phyloP scores from a whole-genome alignment of 805 yeast genomes.

The Cyberlindnera subsufficiens region DNA sequence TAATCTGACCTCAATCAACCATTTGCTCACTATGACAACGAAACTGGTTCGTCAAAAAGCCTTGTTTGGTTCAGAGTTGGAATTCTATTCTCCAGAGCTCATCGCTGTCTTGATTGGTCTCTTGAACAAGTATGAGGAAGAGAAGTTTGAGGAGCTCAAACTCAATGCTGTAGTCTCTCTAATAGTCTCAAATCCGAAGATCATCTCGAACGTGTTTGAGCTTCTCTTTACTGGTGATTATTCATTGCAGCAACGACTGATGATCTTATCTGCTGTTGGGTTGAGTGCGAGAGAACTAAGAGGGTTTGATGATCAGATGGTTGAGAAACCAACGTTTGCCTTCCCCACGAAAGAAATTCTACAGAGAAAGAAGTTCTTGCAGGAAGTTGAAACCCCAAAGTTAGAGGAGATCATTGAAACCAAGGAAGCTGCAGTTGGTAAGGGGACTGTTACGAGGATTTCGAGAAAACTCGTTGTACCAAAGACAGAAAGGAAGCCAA shows the following conservation, averaged over 20 bases:
- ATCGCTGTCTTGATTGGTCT: slow-evolving; percentile 46
- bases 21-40: slow-evolving; percentile 43
- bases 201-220: slow-evolving; percentile 31
- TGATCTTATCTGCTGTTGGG: slow-evolving; percentile 61
- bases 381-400: slow-evolving; percentile 10
- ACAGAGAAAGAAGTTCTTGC: slow-evolving; percentile 8
- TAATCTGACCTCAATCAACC: slow-evolving; percentile 31
- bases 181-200: slow-evolving; percentile 46
- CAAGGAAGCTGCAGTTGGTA: slow-evolving; percentile 2
- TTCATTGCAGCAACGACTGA: slow-evolving; percentile 72
- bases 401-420: slow-evolving; percentile 14
- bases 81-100: slow-evolving; percentile 50
- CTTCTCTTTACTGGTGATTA: slow-evolving; percentile 66
- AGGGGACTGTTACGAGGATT: slow-evolving; percentile 24
- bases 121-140: slow-evolving; percentile 49
- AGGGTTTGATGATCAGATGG: slow-evolving; percentile 51
- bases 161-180: slow-evolving; percentile 63
- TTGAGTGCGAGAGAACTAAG: slow-evolving; percentile 69
- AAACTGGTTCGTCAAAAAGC: slow-evolving; percentile 61
- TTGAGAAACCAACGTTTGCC: slow-evolving; percentile 30
- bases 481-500: slow-evolving; percentile 13
- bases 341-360: slow-evolving; percentile 30
- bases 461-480: slow-evolving; percentile 28
- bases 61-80: slow-evolving; percentile 53
- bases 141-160: slow-evolving; percentile 56